These are phyloP conservation scores for Erodium maritimum DNA, from an alignment of 345 rosid species.

Conservation along the genomic window DNA sequence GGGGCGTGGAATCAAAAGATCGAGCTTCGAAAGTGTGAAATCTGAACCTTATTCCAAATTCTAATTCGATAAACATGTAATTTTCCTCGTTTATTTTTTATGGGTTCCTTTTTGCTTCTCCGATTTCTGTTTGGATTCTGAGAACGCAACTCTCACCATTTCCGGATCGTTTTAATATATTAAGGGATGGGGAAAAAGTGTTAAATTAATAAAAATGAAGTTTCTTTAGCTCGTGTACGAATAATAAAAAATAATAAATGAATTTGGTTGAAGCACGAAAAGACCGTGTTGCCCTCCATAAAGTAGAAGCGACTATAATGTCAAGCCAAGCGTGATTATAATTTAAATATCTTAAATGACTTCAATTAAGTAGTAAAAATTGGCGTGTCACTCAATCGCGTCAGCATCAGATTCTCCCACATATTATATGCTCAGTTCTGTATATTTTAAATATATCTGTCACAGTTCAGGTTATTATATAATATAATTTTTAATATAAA, in stretches of 20 bases:
- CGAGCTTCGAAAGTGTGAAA: background rate
- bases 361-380: too few relatives aligned
- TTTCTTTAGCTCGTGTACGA: background rate
- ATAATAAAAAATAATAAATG: too few relatives aligned
- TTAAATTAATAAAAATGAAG: background rate
- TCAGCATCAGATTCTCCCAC: too few relatives aligned
- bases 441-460: too few relatives aligned
- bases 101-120: background rate
- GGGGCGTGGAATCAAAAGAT: background rate
- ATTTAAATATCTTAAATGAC: background rate
- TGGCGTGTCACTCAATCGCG: too few relatives aligned
- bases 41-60: background rate
- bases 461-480: too few relatives aligned
- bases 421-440: too few relatives aligned
- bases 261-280: background rate
- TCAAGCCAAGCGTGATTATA: background rate
- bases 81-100: background rate
- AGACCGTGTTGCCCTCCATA: background rate
- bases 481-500: too few relatives aligned
- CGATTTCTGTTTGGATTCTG: background rate
- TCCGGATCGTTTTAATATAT: background rate
- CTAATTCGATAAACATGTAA: background rate
- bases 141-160: background rate
- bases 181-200: background rate
- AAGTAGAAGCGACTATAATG: background rate